Evolutionary conservation across 257 asterid species (phyloP), one percentile per base, ranked within the genome.

Genomic region (Rhazya stricta): DNA sequence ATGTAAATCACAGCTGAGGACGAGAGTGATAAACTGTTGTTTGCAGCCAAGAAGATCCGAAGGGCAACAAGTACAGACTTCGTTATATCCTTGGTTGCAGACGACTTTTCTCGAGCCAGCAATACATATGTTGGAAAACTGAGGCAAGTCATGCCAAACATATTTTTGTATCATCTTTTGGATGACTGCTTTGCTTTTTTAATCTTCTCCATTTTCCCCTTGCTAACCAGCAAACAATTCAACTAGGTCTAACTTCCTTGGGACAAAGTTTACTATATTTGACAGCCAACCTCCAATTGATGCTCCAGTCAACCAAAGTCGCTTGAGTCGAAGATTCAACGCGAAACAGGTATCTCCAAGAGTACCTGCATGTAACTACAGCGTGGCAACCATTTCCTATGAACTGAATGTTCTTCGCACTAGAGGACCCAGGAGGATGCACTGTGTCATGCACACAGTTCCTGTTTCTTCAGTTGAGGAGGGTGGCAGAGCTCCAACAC

Each of bases 391-490:
- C 18, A 69, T 94, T 71, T 85, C 89, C 53, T 91, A 94, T 16
- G 98, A 91, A 68, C 92, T 94, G 79, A 93, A 93, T 48, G 96
- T 94, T 77, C 94, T 94, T 30, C 96, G 97, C 16, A 88, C 96
- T 8, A 89, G 98, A 82, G 98, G 98, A 25, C 98, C 98, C 3
- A 79, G 98, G 83, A 81, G 96, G 81, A 91, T 94, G 98, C 88
- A 85, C 29, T 91, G 96, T 57, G 80, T 77, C 48, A 84, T 94
- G 93, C 90, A 89, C 76, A 85, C 96, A 2, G 87, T 91, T 68
- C 97, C 98, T 4, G 70, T 86, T 68, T 81, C 96, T 68, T 90
- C 97, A 71, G 83, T 93, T 74, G 90, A 85, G 81, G 96, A 87
- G 73, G 98, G 98, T 42, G 97, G 98, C 71, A 81, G 78, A 13